phyloP scores from a whole-genome alignment of 257 asterid species.

The Ehretia macrophylla region DNA sequence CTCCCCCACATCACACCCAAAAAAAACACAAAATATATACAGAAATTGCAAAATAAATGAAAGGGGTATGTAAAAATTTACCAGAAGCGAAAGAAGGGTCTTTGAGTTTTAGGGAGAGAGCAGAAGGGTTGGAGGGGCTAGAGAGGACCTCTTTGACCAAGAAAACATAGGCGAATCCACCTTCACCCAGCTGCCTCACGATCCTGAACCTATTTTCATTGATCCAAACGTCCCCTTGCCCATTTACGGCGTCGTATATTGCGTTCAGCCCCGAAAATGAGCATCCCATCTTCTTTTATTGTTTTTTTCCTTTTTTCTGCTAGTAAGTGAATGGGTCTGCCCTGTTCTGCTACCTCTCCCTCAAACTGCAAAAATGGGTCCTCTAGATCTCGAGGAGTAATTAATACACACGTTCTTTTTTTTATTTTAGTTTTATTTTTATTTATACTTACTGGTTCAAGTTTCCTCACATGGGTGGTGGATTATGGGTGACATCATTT shows the following conservation, averaged over 20 bases:
- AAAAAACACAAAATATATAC: no score
- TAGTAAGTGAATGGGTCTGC: no score
- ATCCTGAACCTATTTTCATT: constrained; percentile 90
- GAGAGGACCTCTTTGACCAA: constrained; percentile 73
- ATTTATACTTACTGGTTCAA: no score
- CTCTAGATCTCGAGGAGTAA: no score
- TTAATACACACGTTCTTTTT: no score
- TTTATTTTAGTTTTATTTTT: no score
- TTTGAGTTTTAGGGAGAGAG: constrained; percentile 68
- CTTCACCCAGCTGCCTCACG: constrained; percentile 91
- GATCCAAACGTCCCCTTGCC: constrained; percentile 97
- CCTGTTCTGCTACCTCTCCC: no score
- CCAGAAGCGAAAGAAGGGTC: constrained; percentile 84
- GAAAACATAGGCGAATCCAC: constrained; percentile 88
- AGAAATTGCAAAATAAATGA: no score
- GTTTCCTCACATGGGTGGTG: no score
- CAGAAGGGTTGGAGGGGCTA: constrained; percentile 60
- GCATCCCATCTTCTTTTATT: constrained; percentile 66
- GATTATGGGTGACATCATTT: no score
- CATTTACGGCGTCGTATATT: constrained; percentile 78
- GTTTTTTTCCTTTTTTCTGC: no score
- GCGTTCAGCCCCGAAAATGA: constrained; percentile 91
- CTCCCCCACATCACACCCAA: neutral
- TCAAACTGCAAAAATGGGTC: no score
- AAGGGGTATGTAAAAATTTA: constrained; percentile 7